Evolutionary conservation across 768 basidiomycete genomes (phyloP).

Genomic region (Termitomyces bulborhizus): DNA sequence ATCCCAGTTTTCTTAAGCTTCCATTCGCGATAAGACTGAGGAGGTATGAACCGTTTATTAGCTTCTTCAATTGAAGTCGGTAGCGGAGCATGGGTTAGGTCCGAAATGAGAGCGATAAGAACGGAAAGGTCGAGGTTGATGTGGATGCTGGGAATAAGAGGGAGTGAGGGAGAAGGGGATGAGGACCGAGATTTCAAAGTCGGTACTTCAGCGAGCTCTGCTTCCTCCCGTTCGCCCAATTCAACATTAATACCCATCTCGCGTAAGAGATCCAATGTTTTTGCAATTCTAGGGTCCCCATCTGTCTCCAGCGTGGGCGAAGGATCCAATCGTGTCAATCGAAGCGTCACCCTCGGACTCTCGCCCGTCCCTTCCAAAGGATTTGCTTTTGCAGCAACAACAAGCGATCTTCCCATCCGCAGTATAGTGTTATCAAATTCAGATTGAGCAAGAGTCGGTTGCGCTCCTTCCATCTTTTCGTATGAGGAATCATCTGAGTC

Average conservation of each 20-base stretch:
- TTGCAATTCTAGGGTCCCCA: slow-evolving; percentile 49
- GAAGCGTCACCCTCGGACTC: slow-evolving; percentile 47
- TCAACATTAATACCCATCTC: slow-evolving; percentile 62
- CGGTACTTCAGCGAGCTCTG: slow-evolving; percentile 15
- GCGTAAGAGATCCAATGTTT: slow-evolving; percentile 50
- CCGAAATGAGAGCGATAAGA: slow-evolving; percentile 79
- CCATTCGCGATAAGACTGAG: slow-evolving; percentile 55
- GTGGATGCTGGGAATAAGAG: slow-evolving; percentile 43
- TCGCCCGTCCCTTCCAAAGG: slow-evolving; percentile 33
- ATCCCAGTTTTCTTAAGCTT: slow-evolving; percentile 32
- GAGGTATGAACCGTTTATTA: slow-evolving; percentile 55
- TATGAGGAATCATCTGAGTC: slow-evolving; percentile 49
- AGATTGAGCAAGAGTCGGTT: slow-evolving; percentile 38
- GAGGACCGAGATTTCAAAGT: slow-evolving; percentile 5
- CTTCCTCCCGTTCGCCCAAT: slow-evolving; percentile 49
- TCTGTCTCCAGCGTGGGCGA: slow-evolving; percentile 20
- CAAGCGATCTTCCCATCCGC: slow-evolving; percentile 60
- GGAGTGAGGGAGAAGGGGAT: slow-evolving; percentile 8
- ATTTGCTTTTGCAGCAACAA: slow-evolving; percentile 58
- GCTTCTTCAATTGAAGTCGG: slow-evolving; percentile 55
- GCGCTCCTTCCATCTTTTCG: slow-evolving; percentile 42
- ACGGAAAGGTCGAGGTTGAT: slow-evolving; percentile 83
- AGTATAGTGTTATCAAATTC: slow-evolving; percentile 71
- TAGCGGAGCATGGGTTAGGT: slow-evolving; percentile 68
- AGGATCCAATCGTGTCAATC: slow-evolving; percentile 66